phyloP scores from a whole-genome alignment of 352 stramenopile species.

The Globisporangium acanthophoron region DNA sequence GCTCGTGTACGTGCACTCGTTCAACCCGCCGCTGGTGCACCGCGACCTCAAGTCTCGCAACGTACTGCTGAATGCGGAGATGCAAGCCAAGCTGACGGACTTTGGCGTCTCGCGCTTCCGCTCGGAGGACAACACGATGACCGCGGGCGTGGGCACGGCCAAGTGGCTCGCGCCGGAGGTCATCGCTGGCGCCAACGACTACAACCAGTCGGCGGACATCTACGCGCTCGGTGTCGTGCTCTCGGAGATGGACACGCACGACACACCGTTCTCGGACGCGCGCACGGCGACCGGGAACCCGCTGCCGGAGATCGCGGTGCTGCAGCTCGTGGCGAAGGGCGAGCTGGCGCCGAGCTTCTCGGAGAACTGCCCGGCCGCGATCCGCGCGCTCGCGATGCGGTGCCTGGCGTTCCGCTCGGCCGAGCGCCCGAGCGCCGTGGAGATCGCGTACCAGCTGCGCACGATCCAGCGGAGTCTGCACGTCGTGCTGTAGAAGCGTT shows the following conservation, averaged over 20 bases:
- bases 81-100: conserved; percentile 31
- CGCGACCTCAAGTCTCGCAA: conserved; percentile 40
- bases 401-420: conserved; percentile 31
- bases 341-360: conserved; percentile 33
- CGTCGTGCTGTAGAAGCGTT: not conserved
- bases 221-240: conserved; percentile 77
- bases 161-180: conserved; percentile 58
- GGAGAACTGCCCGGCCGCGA: conserved; percentile 23
- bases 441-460: conserved; percentile 41
- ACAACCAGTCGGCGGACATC: conserved; percentile 29
- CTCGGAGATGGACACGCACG: conserved; percentile 65
- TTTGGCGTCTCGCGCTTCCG: conserved; percentile 30
- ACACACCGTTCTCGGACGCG: conserved; percentile 42
- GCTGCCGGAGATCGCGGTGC: conserved; percentile 32
- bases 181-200: conserved; percentile 35
- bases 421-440: conserved; percentile 31
- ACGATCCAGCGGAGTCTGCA: conserved; percentile 22
- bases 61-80: conserved; percentile 24
- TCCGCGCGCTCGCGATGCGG: conserved; percentile 28
- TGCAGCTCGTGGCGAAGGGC: conserved; percentile 46
- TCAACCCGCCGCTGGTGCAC: conserved; percentile 33
- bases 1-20: conserved; percentile 46
- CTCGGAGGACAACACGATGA: too few relatives aligned
- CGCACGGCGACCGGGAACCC: conserved; percentile 18
- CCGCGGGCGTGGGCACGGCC: conserved; percentile 15